Conservation (phyloP, 257 asterid genomes). For the Cinchona pubescens region DNA sequence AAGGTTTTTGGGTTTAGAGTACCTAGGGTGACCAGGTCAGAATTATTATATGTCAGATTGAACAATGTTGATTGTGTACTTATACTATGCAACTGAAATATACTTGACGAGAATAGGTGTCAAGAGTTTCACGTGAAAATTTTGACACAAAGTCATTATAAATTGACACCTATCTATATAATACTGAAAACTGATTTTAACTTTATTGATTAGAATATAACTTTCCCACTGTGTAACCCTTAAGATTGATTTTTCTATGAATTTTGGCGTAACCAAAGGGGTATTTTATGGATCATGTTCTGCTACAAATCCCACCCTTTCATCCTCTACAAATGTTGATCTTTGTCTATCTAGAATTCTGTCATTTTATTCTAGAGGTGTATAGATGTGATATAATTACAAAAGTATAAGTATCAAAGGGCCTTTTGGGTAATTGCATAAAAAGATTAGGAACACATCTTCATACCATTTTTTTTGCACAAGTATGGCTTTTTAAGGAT, state of each 20-base stretch:
- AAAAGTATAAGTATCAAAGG: background rate
- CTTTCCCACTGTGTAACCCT: too few species aligned
- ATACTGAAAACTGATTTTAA: too few species aligned
- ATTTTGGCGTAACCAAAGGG: background rate
- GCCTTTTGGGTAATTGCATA: background rate
- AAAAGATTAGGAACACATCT: background rate
- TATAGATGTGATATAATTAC: background rate
- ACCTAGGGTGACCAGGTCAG: too few species aligned
- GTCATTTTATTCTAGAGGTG: background rate
- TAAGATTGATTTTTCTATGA: background rate
- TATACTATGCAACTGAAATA: too few species aligned
- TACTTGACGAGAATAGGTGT: too few species aligned
- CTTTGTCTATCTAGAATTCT: background rate
- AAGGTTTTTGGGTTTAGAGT: background rate
- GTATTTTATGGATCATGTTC: background rate
- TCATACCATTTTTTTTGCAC: constrained; percentile 2
- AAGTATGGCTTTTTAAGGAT: constrained; percentile 8
- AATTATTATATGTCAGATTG: too few species aligned
- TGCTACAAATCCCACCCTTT: background rate
- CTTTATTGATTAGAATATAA: too few species aligned
- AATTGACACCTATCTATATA: too few species aligned
- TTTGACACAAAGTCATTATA: too few species aligned
- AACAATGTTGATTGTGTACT: too few species aligned
- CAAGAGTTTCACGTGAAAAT: too few species aligned
- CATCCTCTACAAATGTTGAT: too few species aligned